Percentiles rank a stretch among this genome's conserved stretches.
phyloP scores from a whole-genome alignment of 2,329 filamentous ascomycete species.

The Penicillium sp. region DNA sequence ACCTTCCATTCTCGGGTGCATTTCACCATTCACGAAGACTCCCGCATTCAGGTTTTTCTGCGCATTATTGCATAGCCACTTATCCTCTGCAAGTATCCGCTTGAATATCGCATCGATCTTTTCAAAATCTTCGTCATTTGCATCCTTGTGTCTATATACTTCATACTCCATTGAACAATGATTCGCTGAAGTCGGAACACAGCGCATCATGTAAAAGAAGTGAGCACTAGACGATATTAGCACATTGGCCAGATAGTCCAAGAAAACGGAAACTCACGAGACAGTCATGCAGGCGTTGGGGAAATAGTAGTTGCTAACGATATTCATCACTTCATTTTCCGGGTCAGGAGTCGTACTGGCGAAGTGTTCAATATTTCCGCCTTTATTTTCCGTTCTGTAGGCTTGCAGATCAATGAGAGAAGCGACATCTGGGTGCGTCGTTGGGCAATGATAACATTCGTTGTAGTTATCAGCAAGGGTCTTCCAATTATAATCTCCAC shows the following conservation, averaged over 20 bases:
- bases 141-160: conserved; percentile 65
- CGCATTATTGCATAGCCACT: conserved; percentile 61
- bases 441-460: conserved; percentile 54
- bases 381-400: no score
- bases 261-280: conserved; percentile 28
- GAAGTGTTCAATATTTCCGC: conserved; percentile 56
- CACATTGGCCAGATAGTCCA: neutral
- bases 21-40: no score
- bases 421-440: conserved; percentile 33
- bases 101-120: conserved; percentile 65
- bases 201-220: conserved; percentile 68
- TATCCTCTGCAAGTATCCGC: conserved; percentile 67
- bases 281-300: conserved; percentile 42
- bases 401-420: no score
- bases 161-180: conserved; percentile 65
- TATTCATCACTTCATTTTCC: no score
- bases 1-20: no score
- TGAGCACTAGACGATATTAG: conserved; percentile 43
- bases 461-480: conserved; percentile 37
- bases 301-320: conserved; percentile 41
- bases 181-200: conserved; percentile 59
- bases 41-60: conserved; percentile 65
- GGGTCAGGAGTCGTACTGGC: no score
- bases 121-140: conserved; percentile 61
- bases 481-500: conserved; percentile 28